Base-by-base conservation (phyloP, 345 rosid genomes). In the Syzygium aqueum region DNA sequence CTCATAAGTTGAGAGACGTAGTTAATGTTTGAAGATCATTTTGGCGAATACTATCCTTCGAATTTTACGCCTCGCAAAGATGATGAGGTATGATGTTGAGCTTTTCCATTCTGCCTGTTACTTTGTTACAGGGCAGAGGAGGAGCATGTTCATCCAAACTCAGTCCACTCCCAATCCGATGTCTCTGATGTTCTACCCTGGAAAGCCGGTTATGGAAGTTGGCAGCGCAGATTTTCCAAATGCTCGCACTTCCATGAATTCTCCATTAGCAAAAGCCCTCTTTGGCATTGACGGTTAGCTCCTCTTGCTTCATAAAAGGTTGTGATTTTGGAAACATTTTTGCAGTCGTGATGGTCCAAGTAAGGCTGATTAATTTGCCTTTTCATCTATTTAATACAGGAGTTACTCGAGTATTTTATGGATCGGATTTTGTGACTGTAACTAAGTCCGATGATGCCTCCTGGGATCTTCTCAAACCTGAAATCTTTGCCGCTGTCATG, bases 181-280 rank as follows among this genome's bases (percentile, higher is more conserved):
- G 17, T 97, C 99, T n/a, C 92, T 97, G 43, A 96, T 97, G 99
- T 97, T 97, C 88, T 92, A 92, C 91, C 98, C 99, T 17, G 99
- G 99, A 77, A 95, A 95, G 92, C 92, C 96, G 6, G 96, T 97
- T 46, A 97, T 97, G 99, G 97, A 96, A 22, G 93, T 93, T 61
- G 99, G 99, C 12, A 97, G 99, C 84, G 89, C 96, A 3, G 99
- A 97, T 90, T 97, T 96, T 82, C 99, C 99, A 2, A 97, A 94
- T 88, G 90, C 95, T 54, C 98, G 99, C 82, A 86, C 95, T 5
- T 96, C 98, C 25, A 89, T 96, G 96, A 89, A 84, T 87, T 96
- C 99, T 6, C 93, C 98, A 1, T 90, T 97, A 78, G 99, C 99
- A 3, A 95, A 92, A 87, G 88, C 98, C 88, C 91, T 97, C 80